Conservation (phyloP, 352 stramenopile genomes). For the Phytophthora hibernalis region DNA sequence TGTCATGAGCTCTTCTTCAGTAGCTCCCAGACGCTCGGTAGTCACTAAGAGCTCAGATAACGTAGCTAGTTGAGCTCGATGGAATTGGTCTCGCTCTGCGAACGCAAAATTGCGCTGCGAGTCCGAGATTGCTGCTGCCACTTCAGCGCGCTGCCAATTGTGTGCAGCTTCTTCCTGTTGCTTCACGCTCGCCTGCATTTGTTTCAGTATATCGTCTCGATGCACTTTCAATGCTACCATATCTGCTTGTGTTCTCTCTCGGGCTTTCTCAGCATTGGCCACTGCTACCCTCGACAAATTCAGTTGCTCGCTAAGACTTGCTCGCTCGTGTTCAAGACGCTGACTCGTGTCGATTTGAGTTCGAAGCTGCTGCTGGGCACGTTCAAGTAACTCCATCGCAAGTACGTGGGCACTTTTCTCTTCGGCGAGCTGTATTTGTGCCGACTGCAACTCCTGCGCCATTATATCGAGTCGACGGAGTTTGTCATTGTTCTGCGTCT, state of each 20-base stretch:
- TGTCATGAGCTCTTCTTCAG: conserved; percentile 61
- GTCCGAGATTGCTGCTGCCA: conserved; percentile 63
- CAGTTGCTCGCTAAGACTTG: conserved; percentile 25
- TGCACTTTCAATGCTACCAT: conserved; percentile 46
- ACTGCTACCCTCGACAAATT: conserved; percentile 40
- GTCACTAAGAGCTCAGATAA: conserved; percentile 57
- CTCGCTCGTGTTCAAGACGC: conserved; percentile 22
- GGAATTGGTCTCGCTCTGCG: conserved; percentile 57
- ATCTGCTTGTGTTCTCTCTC: conserved; percentile 35
- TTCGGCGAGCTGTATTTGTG: conserved; percentile 54
- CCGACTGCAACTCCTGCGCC: conserved; percentile 39
- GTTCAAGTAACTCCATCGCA: conserved; percentile 14
- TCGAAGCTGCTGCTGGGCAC: conserved; percentile 6
- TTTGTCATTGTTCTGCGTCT: conserved; percentile 44
- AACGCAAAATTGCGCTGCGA: conserved; percentile 77
- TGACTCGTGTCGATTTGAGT: conserved; percentile 15
- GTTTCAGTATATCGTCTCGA: conserved; percentile 51
- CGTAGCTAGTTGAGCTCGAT: conserved; percentile 48
- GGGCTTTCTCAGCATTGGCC: conserved; percentile 38
- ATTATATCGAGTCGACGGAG: conserved; percentile 21
- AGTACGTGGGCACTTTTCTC: conserved; percentile 46
- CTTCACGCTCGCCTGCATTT: conserved; percentile 57
- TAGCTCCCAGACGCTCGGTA: conserved; percentile 49
- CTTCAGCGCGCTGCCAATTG: conserved; percentile 68
- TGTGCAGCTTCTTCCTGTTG: conserved; percentile 50